A percentile compares a stretch with the other conserved stretches of the same genome.
These are phyloP conservation scores for Diaporthe australafricana DNA, from an alignment of 2,329 filamentous ascomycete genomes.

Conservation along the genomic window DNA sequence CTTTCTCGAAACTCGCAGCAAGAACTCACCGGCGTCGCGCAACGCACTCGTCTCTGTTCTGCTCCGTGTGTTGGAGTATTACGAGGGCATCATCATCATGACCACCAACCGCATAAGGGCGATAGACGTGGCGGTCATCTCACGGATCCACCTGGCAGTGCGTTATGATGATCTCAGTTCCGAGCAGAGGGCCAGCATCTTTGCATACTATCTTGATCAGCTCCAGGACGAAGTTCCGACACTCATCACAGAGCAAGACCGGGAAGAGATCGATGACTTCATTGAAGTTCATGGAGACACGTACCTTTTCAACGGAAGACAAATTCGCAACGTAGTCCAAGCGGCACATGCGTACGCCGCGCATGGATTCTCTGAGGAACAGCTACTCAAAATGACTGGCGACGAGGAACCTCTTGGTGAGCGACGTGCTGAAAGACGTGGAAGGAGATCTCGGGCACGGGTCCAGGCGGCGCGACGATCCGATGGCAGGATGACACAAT, in stretches of 20 bases:
- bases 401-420: neutral
- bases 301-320: conserved; percentile 21
- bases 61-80: conserved; percentile 36
- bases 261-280: neutral
- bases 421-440: neutral
- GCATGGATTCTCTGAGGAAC: neutral
- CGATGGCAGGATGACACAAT: conserved; percentile 29
- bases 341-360: conserved; percentile 28
- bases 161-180: conserved; percentile 38
- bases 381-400: neutral
- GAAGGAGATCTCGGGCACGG: neutral
- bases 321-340: conserved; percentile 30
- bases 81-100: conserved; percentile 38
- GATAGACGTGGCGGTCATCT: conserved; percentile 42
- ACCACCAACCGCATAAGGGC: conserved; percentile 42
- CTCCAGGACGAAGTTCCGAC: conserved; percentile 23
- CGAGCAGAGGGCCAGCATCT: conserved; percentile 35
- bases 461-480: neutral
- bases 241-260: conserved; percentile 23
- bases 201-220: conserved; percentile 39
- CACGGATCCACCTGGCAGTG: conserved; percentile 41
- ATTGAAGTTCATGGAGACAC: conserved; percentile 6
- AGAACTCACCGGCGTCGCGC: conserved; percentile 27
- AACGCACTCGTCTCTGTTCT: conserved; percentile 40
- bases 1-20: conserved; percentile 38